phyloP scores from a whole-genome alignment of 163 green algal genomes.

The Chloromonas sp. region DNA sequence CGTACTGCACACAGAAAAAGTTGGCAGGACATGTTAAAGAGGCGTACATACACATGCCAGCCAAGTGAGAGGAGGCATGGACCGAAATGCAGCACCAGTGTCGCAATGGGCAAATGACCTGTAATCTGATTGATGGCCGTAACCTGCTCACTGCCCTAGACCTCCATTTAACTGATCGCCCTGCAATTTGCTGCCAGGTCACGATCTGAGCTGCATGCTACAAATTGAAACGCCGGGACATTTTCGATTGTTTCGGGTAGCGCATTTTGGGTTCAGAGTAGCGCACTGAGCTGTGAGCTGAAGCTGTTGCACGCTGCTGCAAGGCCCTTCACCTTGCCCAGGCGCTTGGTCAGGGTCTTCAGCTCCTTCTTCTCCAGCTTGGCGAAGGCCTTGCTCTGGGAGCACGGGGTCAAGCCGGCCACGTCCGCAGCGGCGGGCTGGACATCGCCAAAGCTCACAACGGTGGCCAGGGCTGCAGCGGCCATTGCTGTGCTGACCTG shows the following conservation, averaged over 20 bases:
- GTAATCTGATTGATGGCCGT: too few species aligned
- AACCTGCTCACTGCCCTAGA: too few species aligned
- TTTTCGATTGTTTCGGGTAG: too few species aligned
- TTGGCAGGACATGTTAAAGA: not conserved
- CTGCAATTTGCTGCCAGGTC: too few species aligned
- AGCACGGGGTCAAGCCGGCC: conserved; percentile 91
- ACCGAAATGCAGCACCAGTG: conserved; percentile 1
- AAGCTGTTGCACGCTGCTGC: conserved; percentile 18
- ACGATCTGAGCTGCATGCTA: too few species aligned
- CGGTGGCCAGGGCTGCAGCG: conserved; percentile 45
- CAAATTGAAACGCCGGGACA: too few species aligned
- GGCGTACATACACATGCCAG: too few species aligned
- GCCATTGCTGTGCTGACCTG: not conserved
- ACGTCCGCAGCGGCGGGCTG: conserved; percentile 85
- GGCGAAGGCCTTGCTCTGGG: conserved; percentile 87
- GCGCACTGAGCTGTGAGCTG: too few species aligned
- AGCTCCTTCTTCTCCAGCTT: conserved; percentile 94
- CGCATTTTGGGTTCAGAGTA: too few species aligned
- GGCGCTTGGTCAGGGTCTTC: conserved; percentile 84
- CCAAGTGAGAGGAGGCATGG: not conserved
- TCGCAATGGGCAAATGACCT: too few species aligned
- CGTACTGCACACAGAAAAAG: conserved; percentile 64
- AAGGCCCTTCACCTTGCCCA: conserved; percentile 72
- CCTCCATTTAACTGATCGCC: too few species aligned
- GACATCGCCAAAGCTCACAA: conserved; percentile 61